Evolutionary conservation across 176 grass and related monocot species (phyloP).

Genomic region (Phyllostachys edulis): DNA sequence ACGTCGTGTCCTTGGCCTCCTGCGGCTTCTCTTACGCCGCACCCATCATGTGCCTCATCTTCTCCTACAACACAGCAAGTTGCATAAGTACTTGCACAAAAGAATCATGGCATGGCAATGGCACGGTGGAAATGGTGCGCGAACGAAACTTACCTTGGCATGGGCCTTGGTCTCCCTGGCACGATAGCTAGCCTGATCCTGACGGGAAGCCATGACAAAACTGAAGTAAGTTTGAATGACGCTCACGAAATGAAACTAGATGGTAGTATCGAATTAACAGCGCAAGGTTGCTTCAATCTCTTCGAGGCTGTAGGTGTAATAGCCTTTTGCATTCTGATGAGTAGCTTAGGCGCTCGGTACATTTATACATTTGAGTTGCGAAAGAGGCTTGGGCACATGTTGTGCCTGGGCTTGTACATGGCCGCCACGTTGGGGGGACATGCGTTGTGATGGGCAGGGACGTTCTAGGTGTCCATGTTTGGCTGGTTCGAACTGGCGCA

Average conservation of each 20-base stretch:
- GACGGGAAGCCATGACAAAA: slow-evolving; percentile 59
- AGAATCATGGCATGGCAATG: background rate
- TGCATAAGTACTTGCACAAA: background rate
- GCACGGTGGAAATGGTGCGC: too few species aligned
- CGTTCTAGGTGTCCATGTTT: slow-evolving; percentile 18
- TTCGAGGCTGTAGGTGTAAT: too few species aligned
- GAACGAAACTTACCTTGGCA: slow-evolving; percentile 35
- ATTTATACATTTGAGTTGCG: slow-evolving; percentile 3
- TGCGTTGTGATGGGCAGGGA: slow-evolving; percentile 2
- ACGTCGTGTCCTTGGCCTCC: slow-evolving; percentile 34
- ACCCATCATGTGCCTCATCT: slow-evolving; percentile 27
- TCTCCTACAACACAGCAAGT: slow-evolving; percentile 33
- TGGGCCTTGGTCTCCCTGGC: slow-evolving; percentile 67
- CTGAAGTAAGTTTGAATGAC: too few species aligned
- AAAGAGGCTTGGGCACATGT: slow-evolving; percentile 3
- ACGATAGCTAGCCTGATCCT: slow-evolving; percentile 42
- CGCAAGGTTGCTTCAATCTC: too few species aligned
- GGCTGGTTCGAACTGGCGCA: background rate
- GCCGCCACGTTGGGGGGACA: slow-evolving; percentile 44
- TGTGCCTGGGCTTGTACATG: background rate
- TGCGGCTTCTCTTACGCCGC: too few species aligned
- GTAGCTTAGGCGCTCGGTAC: background rate
- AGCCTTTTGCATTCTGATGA: background rate
- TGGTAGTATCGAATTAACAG: too few species aligned
- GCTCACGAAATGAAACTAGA: too few species aligned